Conservation (phyloP, 2,329 filamentous ascomycete genomes). For the Annulohypoxylon truncatum region DNA sequence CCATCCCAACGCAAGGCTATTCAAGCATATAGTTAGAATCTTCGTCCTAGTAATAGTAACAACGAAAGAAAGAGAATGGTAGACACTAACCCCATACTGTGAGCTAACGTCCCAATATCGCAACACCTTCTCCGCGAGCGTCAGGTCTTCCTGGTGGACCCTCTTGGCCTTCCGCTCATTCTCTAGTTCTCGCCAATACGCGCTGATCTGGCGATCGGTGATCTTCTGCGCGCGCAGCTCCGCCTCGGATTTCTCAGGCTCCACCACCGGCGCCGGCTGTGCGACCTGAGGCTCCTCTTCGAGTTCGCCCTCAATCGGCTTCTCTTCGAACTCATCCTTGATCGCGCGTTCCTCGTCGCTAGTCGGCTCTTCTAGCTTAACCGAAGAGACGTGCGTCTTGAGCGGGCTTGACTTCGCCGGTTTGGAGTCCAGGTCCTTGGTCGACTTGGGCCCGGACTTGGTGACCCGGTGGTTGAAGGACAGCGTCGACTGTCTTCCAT, state of each 20-base stretch:
- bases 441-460: conserved; percentile 62
- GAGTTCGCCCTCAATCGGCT: conserved; percentile 42
- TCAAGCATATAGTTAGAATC: conserved; percentile 29
- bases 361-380: conserved; percentile 7
- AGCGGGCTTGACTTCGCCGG: conserved; percentile 52
- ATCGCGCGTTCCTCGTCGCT: conserved; percentile 43
- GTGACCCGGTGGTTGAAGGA: conserved; percentile 69
- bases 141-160: conserved; percentile 82
- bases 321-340: conserved; percentile 39
- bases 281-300: conserved; percentile 42
- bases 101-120: conserved; percentile 92
- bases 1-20: conserved; percentile 88
- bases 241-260: conserved; percentile 59
- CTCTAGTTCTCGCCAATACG: conserved; percentile 83
- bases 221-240: conserved; percentile 73
- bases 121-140: conserved; percentile 83
- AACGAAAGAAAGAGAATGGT: neutral
- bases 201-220: conserved; percentile 74
- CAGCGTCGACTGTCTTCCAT: conserved; percentile 65
- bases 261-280: conserved; percentile 24
- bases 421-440: conserved; percentile 56
- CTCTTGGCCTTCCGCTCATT: conserved; percentile 72
- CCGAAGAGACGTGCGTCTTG: conserved; percentile 43
- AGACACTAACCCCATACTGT: conserved; percentile 85
- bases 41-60: neutral